Evolutionary conservation across 1,284 basidiomycete genomes (phyloP).

Genomic region (Marasmius fiardii): DNA sequence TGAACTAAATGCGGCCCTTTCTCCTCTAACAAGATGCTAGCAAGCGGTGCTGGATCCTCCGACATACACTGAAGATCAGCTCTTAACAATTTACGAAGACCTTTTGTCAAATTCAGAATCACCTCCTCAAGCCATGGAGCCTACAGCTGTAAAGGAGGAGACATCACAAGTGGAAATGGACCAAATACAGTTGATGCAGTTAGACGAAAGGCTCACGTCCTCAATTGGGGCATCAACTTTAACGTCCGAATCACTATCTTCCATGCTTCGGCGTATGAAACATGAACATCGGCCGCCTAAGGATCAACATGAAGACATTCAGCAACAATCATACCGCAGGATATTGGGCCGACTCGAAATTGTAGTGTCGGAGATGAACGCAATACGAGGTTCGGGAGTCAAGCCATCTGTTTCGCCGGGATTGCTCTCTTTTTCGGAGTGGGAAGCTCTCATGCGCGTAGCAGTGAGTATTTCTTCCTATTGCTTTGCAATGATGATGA

Average conservation of each 20-base stretch:
- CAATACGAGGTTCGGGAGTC: slow-evolving; percentile 19
- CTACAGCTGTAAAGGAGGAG: slow-evolving; percentile 13
- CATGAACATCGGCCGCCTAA: background rate
- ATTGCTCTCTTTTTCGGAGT: slow-evolving; percentile 46
- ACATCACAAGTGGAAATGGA: slow-evolving; percentile 19
- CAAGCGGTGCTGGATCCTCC: slow-evolving; percentile 28
- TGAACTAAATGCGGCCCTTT: background rate
- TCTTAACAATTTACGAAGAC: slow-evolving; percentile 50
- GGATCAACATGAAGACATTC: background rate
- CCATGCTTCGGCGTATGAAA: background rate
- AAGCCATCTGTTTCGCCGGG: slow-evolving; percentile 28
- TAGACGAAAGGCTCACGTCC: background rate
- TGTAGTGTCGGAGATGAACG: slow-evolving; percentile 27
- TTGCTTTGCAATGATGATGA: background rate
- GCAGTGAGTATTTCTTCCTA: slow-evolving; percentile 27
- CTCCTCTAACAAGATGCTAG: slow-evolving; percentile 17
- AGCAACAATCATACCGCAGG: slow-evolving; percentile 21
- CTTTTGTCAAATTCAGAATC: slow-evolving; percentile 38
- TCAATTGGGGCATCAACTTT: background rate
- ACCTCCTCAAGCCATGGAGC: background rate
- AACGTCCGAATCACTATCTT: background rate
- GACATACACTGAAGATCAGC: slow-evolving; percentile 46
- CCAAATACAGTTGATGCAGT: background rate
- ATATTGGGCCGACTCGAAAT: slow-evolving; percentile 26
- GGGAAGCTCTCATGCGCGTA: slow-evolving; percentile 43